Base-by-base conservation (phyloP, 352 stramenopile species). In the Phytophthora podocarpi region DNA sequence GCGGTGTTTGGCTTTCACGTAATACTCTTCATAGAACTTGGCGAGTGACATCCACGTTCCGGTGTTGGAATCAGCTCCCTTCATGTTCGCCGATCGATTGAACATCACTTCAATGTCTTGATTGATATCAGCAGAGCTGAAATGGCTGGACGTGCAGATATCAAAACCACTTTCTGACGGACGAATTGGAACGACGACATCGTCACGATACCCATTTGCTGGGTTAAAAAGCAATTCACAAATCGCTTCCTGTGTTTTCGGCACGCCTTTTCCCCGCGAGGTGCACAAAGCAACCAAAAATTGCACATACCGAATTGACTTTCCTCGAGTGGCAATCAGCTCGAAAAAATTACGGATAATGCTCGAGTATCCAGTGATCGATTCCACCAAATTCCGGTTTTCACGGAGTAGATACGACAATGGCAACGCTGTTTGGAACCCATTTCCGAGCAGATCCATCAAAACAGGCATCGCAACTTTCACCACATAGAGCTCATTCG, bases 231-330 rank as follows among this genome's bases (percentile, higher is more conserved):
- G 52, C 11, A 91, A 41, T 12, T 90, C 80, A 40, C 78, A 90
- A 36, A 91, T 87, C 6, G 81, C 72, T 71, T 91, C 80, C 43
- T 91, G 82, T 3, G 79, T 89, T 62, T 91, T 91, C 0, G 78
- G 78, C 0, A 91, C 67, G 0, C 80, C 82, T 32, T 70, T 74
- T 3, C 82, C 82, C 20, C 74, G 59, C 15, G 78, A 88, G 4
- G 72, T 87, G 50, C 82, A 91, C 51, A 90, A 59, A 13, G 81
- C 80, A 23, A 89, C 80, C 20, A 91, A 56, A 58, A 89, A 91
- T 49, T 91, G 82, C 72, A 91, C 78, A 42, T 88, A 91, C 10
- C 82, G 76, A 27, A 90, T 87, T 0, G 80, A 90, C 37, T 83
- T 85, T 9, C 82, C 80, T 35, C 78, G 64, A 9, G 76, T 76